A percentile compares a stretch with the other conserved stretches of the same genome.
Evolutionary conservation across 2,329 filamentous ascomycete genomes (phyloP).

Genomic region (Cladosporium austrohemisphaericum): DNA sequence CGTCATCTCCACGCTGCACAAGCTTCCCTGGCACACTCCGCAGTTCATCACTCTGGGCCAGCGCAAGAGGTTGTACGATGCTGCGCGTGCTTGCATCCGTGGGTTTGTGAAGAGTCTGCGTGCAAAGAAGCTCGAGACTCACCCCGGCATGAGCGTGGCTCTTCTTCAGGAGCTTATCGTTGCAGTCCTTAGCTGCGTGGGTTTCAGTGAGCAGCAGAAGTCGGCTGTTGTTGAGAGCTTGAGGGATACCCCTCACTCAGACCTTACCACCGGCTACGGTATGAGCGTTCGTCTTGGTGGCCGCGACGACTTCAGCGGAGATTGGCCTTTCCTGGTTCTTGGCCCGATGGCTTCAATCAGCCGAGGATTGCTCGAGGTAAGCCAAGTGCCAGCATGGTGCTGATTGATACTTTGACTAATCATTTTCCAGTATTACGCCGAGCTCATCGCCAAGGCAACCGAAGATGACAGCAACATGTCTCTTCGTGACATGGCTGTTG

Average conservation of each 20-base stretch:
- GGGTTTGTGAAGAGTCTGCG: slow-evolving; percentile 25
- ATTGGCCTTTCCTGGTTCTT: slow-evolving; percentile 33
- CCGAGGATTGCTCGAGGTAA: slow-evolving; percentile 25
- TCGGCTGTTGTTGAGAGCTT: slow-evolving; percentile 20
- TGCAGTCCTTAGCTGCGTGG: slow-evolving; percentile 30
- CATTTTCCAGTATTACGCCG: slow-evolving; percentile 23
- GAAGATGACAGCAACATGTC: not conserved
- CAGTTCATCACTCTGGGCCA: slow-evolving; percentile 45
- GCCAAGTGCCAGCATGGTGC: slow-evolving; percentile 1
- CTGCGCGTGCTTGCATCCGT: slow-evolving; percentile 23
- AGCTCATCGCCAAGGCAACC: slow-evolving; percentile 19
- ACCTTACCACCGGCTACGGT: slow-evolving; percentile 19
- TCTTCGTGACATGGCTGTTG: slow-evolving; percentile 21
- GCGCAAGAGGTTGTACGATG: slow-evolving; percentile 44
- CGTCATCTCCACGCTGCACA: slow-evolving; percentile 50
- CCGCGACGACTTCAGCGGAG: slow-evolving; percentile 15
- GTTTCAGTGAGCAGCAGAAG: slow-evolving; percentile 35
- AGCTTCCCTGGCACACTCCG: slow-evolving; percentile 51
- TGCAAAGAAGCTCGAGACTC: slow-evolving; percentile 15
- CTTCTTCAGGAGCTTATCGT: slow-evolving; percentile 33
- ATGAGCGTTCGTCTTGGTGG: slow-evolving; percentile 27
- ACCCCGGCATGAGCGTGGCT: slow-evolving; percentile 21
- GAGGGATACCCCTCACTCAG: slow-evolving; percentile 19
- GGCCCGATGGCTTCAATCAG: slow-evolving; percentile 22
- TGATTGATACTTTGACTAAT: not conserved